Evolutionary conservation across 805 yeast genomes (phyloP).

Genomic region (Candida golubevii): DNA sequence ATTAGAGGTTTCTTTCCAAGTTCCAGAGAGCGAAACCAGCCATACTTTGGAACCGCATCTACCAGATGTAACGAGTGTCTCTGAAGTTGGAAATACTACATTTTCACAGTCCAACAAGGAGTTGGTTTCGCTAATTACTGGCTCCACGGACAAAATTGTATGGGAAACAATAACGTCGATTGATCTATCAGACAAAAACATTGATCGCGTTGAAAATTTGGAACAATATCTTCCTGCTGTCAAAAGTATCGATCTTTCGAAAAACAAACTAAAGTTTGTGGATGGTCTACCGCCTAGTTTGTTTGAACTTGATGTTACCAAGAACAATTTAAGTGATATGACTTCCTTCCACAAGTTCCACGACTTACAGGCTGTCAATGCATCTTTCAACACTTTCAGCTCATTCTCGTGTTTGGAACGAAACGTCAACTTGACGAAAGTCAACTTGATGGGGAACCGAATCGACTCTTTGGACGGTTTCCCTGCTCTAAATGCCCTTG

Average conservation of each 20-base stretch:
- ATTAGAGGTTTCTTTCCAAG: constrained; percentile 39
- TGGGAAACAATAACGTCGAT: constrained; percentile 43
- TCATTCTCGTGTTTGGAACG: constrained; percentile 33
- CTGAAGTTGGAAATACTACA: constrained; percentile 42
- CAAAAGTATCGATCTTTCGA: constrained; percentile 34
- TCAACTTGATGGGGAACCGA: constrained; percentile 35
- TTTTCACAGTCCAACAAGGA: constrained; percentile 44
- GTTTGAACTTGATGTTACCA: constrained; percentile 35
- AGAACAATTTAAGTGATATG: constrained; percentile 37
- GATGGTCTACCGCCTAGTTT: constrained; percentile 43
- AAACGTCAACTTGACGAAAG: constrained; percentile 40
- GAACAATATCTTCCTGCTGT: constrained; percentile 43
- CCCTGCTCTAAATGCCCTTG: constrained; percentile 35
- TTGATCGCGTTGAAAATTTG: constrained; percentile 43
- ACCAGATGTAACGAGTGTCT: constrained; percentile 37
- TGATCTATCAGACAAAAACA: constrained; percentile 27
- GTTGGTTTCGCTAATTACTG: constrained; percentile 44
- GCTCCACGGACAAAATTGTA: constrained; percentile 28
- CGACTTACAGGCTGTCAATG: constrained; percentile 41
- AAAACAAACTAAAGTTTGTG: constrained; percentile 39
- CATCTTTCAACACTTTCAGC: constrained; percentile 34
- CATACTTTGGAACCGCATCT: constrained; percentile 4
- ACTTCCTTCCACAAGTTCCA: constrained; percentile 38
- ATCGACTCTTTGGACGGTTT: constrained; percentile 36
- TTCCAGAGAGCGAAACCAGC: constrained; percentile 24